These are phyloP conservation scores for Penicillium sp. DNA, from an alignment of 2,329 filamentous ascomycete species.

Conservation along the genomic window DNA sequence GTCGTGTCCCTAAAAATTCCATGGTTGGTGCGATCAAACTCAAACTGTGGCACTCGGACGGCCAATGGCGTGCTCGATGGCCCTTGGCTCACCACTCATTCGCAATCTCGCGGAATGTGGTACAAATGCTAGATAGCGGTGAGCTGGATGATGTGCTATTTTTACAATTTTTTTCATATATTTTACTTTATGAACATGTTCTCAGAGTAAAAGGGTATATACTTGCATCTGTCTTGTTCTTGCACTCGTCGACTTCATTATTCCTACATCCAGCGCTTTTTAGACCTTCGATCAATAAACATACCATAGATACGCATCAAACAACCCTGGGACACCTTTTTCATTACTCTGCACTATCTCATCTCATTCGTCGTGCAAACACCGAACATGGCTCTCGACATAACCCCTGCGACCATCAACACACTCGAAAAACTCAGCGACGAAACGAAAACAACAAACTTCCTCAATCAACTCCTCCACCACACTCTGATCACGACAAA, in stretches of 20 bases:
- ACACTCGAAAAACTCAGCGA: background rate
- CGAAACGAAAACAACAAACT: background rate
- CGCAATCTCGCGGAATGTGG: conserved; percentile 21
- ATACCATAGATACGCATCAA: too few species aligned
- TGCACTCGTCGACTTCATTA: background rate
- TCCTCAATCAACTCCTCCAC: conserved; percentile 21
- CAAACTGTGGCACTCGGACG: conserved; percentile 1
- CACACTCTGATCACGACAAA: conserved; percentile 33
- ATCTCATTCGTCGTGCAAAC: background rate
- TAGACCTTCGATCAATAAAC: background rate
- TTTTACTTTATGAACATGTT: background rate
- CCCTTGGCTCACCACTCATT: conserved; percentile 10
- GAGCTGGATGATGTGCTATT: background rate
- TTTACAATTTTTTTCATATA: background rate
- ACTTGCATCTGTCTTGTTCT: background rate
- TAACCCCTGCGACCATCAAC: background rate
- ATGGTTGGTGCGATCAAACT: conserved; percentile 1
- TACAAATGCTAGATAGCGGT: conserved; percentile 17
- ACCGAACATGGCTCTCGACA: conserved; percentile 7
- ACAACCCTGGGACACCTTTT: background rate
- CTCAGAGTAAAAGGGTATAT: background rate
- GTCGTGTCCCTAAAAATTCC: background rate
- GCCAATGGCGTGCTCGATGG: conserved; percentile 18
- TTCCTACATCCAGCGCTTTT: background rate
- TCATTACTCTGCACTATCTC: background rate